phyloP scores from a whole-genome alignment of 2,329 filamentous ascomycete genomes.

The Scedosporium dehoogii region DNA sequence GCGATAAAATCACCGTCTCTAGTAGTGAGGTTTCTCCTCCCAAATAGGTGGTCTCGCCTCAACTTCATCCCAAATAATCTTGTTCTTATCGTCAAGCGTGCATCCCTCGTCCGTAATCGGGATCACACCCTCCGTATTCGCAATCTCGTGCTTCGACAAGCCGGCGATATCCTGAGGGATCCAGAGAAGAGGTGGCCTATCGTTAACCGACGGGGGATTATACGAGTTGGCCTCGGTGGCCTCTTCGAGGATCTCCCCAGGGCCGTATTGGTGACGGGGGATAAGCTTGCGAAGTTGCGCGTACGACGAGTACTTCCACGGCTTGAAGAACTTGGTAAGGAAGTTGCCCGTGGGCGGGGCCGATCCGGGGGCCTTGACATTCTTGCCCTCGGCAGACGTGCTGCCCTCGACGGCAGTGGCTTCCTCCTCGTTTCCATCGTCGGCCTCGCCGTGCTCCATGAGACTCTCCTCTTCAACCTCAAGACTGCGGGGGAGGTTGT shows the following conservation, averaged over 20 bases:
- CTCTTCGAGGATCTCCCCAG: conserved; percentile 48
- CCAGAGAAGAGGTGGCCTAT: conserved; percentile 64
- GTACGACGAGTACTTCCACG: conserved; percentile 69
- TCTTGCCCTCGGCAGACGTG: conserved; percentile 9
- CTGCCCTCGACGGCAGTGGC: conserved; percentile 16
- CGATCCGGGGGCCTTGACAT: conserved; percentile 8
- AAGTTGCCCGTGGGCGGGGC: conserved; percentile 38
- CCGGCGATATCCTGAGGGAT: conserved; percentile 68
- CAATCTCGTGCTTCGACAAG: conserved; percentile 67
- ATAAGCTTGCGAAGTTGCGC: conserved; percentile 58
- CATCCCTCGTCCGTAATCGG: conserved; percentile 75
- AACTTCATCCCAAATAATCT: conserved; percentile 30
- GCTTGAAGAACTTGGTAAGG: conserved; percentile 51
- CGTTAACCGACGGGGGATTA: conserved; percentile 59
- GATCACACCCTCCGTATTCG: conserved; percentile 60
- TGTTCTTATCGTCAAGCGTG: conserved; percentile 54
- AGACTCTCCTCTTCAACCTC: conserved; percentile 30
- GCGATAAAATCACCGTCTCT: conserved; percentile 8
- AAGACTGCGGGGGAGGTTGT: conserved; percentile 57
- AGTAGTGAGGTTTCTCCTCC: conserved; percentile 35
- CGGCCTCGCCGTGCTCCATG: conserved; percentile 16
- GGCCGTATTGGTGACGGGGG: conserved; percentile 39
- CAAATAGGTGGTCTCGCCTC: conserved; percentile 32
- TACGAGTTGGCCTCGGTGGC: conserved; percentile 60
- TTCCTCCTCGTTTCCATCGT: conserved; percentile 10